Evolutionary conservation across 352 stramenopile genomes (phyloP), one percentile per base, ranked within the genome.

Genomic region (Blastocystis sp.): DNA sequence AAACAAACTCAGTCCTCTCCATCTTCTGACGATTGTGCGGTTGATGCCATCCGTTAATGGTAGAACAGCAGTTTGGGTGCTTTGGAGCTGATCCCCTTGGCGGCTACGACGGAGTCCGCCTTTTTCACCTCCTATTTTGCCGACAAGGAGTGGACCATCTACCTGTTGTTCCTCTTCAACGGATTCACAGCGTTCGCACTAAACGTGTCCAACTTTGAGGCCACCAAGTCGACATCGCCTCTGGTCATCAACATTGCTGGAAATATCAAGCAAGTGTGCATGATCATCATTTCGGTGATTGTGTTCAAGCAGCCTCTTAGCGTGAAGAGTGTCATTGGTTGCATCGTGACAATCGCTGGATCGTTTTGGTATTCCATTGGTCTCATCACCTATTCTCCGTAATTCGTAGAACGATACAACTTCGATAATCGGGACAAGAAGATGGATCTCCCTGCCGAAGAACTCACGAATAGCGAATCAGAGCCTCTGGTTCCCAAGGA

Each of bases 231-330:
- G 3, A 85, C 75, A 8, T 63, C 57, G 36, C 75, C 75, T 0
- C 57, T 85, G 0, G 57, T 76, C 4, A 85, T 85, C 46, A 85
- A 72, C 51, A 76, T 85, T 54, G 53, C 57, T n/a, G 75, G 75
- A 24, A 85, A 85, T 75, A 51, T 85, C 18, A 85, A 85, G 44
- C 75, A 85, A 54, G 75, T 85, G 40, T 85, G 63, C 42, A 72
- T 85, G 57, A 85, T 85, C 40, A 53, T 85, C 21, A 85, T 85
- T 40, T 76, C 63, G 14, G 63, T 85, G 9, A 32, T 85, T 21
- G n/a, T 85, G 9, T 81, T 81, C 27, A 54, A 81, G 29, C 69
- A 81, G 53, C 48, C 69, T 24, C 69, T 81, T 46, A 49, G 21
- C 8, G 42, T 38, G 16, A 81, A n/a, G n/a, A 81, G 69, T 51